Percentiles rank a stretch among this genome's conserved stretches.
Evolutionary conservation across 192 early-diverging fungal species (phyloP).

Genomic region (Rhizoclosmatium sp.): DNA sequence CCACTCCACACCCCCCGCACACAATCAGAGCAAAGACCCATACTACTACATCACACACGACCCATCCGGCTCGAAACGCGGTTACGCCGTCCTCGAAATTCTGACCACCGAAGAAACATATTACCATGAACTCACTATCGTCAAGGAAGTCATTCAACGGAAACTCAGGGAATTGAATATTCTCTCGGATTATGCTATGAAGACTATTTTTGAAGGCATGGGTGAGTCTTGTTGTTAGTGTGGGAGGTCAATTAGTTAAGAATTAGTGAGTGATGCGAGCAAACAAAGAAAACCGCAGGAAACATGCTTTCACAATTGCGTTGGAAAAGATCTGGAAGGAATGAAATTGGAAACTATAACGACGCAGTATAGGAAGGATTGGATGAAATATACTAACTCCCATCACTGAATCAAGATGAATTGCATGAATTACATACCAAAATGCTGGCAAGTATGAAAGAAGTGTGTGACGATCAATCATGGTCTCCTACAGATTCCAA

Average conservation of each 20-base stretch:
- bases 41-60: background rate
- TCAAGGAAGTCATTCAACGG: conserved; percentile 53
- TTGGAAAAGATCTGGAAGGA: no score
- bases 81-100: conserved; percentile 53
- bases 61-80: conserved; percentile 32
- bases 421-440: conserved; percentile 45
- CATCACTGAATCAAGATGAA: conserved; percentile 34
- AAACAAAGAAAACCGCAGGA: no score
- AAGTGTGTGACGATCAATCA: conserved; percentile 37
- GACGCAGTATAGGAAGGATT: no score
- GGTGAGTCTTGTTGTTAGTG: conserved; percentile 27
- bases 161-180: conserved; percentile 44
- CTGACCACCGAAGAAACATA: conserved; percentile 57
- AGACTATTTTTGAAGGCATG: conserved; percentile 57
- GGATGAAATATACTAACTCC: background rate
- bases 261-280: background rate
- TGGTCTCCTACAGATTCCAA: conserved; percentile 47
- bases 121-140: conserved; percentile 43
- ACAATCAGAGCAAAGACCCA: background rate
- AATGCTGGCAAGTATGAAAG: conserved; percentile 50
- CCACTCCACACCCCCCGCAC: no score
- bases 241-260: background rate
- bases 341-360: no score
- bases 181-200: conserved; percentile 40
- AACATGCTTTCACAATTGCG: no score